Conservation (phyloP, 257 asterid species). For the Paraleonurus japonicus region DNA sequence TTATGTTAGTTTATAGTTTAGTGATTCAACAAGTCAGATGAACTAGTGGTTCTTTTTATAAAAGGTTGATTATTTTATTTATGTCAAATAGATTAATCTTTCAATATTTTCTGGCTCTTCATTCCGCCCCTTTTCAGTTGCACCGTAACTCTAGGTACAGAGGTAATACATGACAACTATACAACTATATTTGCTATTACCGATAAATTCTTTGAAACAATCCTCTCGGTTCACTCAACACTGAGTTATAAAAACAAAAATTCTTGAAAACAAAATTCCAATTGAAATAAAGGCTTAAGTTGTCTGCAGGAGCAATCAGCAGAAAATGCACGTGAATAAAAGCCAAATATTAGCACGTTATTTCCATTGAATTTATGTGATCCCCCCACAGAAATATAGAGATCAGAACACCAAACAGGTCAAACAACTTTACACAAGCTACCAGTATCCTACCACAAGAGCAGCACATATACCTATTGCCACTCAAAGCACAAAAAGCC, state of each 20-base stretch:
- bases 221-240: too few species aligned
- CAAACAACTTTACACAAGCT: conserved; percentile 37
- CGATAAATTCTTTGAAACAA: too few species aligned
- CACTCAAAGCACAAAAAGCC: conserved; percentile 30
- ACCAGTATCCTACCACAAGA: conserved; percentile 17
- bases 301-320: background rate
- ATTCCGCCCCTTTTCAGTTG: too few species aligned
- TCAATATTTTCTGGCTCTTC: background rate
- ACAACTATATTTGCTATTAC: too few species aligned
- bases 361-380: conserved; percentile 2
- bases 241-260: too few species aligned
- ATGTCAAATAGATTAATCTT: background rate
- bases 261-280: too few species aligned
- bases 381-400: conserved; percentile 10
- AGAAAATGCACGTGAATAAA: too few species aligned
- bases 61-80: background rate
- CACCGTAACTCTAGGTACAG: too few species aligned
- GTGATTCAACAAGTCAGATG: background rate
- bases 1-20: background rate
- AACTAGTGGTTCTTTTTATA: background rate
- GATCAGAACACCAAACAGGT: conserved; percentile 22
- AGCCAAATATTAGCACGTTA: background rate
- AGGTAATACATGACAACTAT: too few species aligned
- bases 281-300: too few species aligned
- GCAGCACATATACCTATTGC: conserved; percentile 24